These are phyloP conservation scores for Skeletonema menzelii DNA, from an alignment of 108 stramenopile species.

Conservation along the genomic window DNA sequence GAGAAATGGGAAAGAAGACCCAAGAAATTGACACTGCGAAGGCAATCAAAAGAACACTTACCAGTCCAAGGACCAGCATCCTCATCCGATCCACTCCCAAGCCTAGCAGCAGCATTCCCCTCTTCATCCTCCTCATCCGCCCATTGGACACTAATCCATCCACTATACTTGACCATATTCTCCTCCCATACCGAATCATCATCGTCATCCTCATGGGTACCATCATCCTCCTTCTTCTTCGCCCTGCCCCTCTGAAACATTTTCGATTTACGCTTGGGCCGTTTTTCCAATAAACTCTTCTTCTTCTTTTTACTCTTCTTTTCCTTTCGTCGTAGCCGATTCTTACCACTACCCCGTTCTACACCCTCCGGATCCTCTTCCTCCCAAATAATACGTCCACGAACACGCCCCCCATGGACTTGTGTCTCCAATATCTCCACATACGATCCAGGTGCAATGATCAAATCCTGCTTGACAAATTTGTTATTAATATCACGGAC, in stretches of 20 bases:
- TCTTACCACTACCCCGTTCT: not conserved
- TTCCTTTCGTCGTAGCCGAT: not conserved
- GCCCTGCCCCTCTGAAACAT: not conserved
- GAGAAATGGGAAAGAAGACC: not conserved
- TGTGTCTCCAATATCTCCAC: constrained; percentile 34
- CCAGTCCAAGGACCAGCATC: constrained; percentile 40
- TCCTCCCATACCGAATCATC: not conserved
- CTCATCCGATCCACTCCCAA: constrained; percentile 16
- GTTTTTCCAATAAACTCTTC: not conserved
- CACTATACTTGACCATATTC: constrained; percentile 2
- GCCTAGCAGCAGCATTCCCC: not conserved
- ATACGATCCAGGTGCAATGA: constrained; percentile 21
- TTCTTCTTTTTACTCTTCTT: constrained; percentile 7
- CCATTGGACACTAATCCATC: constrained; percentile 43
- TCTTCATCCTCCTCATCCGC: constrained; percentile 19
- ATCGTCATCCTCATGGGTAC: not conserved
- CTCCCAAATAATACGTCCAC: constrained; percentile 23
- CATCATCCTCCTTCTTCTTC: not conserved
- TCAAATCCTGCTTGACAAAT: not conserved
- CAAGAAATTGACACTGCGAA: not conserved
- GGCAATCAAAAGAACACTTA: not conserved
- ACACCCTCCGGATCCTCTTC: constrained; percentile 8
- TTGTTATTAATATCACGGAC: constrained; percentile 10
- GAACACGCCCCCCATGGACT: constrained; percentile 27
- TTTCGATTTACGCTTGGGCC: not conserved